Evolutionary conservation across 2,329 filamentous ascomycete genomes (phyloP), one percentile per base, ranked within the genome.

Genomic region (Metarhizium sp.): DNA sequence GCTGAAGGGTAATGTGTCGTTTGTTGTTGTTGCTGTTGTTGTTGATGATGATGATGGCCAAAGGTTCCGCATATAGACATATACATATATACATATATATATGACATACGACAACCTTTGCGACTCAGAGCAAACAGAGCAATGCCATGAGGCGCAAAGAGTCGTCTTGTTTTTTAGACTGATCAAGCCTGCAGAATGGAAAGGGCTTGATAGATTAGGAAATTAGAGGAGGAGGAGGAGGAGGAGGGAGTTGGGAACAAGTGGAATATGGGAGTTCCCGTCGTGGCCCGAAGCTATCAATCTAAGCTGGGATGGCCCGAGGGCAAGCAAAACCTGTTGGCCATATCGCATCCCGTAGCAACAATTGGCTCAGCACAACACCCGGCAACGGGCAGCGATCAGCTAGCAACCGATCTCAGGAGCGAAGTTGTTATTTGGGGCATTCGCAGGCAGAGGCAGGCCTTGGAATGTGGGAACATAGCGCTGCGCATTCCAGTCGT

Each of bases 401-500:
- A 54, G 55, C 40, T 58, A 56, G 56, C 56, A 58, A 58, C 56
- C 34, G 47, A 48, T 58, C 42, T 43, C 50, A 50, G 57, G 30
- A 47, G 49, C 40, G 51, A 30, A 46, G 51, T 51, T 56, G 52
- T 58, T 56, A 48, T 47, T 50, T 51, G 51, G 54, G 13, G 50
- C 51, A 53, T 43, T 48, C 49, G 36, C 18, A 53, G 32, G 30
- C 38, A 51, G 51, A 56, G 55, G 55, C 38, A 58, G 48, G 38
- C 45, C 43, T 50, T 57, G 57, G 54, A 58, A 58, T 58, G 54
- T 48, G 52, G 55, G 54, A 53, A 56, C 47, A 58, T 55, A 45
- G 50, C 56, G 57, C 49, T 52, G 48, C 43, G 50, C 57, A 58
- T 58, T 58, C 57, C 57, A 58, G 57, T 57, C 45, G 45, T 48